Evolutionary conservation across 306 rosid species (phyloP).

Genomic region (Inga laurina): DNA sequence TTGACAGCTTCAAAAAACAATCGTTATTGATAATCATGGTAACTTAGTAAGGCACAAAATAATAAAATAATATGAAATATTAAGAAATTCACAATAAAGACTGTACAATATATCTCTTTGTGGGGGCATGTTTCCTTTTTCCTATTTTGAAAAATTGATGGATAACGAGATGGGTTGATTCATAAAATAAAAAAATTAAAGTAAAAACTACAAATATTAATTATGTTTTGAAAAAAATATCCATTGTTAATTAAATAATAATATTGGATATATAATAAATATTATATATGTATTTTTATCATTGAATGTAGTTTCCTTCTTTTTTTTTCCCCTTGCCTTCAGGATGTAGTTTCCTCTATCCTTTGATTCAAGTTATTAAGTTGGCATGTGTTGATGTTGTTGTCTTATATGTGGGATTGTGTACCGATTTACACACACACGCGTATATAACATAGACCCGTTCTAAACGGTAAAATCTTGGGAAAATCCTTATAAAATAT

Average conservation of each 20-base stretch:
- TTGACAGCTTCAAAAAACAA: background rate
- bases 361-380: too few relatives aligned
- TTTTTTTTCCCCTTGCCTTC: too few relatives aligned
- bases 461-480: too few relatives aligned
- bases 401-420: too few relatives aligned
- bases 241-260: background rate
- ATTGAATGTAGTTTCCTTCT: too few relatives aligned
- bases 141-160: background rate
- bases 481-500: too few relatives aligned
- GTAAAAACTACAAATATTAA: background rate
- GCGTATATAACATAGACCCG: too few relatives aligned
- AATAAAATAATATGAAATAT: background rate
- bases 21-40: background rate
- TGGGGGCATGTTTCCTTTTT: background rate
- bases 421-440: too few relatives aligned
- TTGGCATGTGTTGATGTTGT: too few relatives aligned
- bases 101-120: background rate
- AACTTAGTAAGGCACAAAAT: background rate
- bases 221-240: background rate
- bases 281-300: too few relatives aligned
- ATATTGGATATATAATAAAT: too few relatives aligned
- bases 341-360: too few relatives aligned
- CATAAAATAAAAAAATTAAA: background rate
- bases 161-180: background rate
- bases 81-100: background rate